Base-by-base conservation (phyloP, 1,284 basidiomycete genomes). In the Microbotryum saponariae region DNA sequence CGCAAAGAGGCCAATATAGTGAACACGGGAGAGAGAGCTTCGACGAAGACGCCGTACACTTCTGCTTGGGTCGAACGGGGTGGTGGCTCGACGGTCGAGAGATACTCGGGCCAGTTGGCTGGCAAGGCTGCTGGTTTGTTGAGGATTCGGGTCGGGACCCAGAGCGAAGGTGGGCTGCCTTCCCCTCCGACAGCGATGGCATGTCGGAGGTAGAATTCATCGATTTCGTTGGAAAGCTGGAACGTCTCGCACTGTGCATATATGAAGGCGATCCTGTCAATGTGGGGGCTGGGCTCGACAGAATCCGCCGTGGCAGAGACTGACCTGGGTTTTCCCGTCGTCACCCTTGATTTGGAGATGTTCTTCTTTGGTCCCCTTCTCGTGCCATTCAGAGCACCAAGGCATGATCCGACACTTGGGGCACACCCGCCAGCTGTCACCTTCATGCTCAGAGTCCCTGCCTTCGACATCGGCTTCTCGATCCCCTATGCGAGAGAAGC, bases 191-290 rank as follows among this genome's bases (percentile, higher is more conserved):
- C 37, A 18, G 16, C 37, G 37, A 42, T 42, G 37, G 59, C 29
- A 21, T 56, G 54, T 50, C 42, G 54, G 20, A 48, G 54, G 18
- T 57, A 33, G 58, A 57, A 49, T 25, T 58, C 56, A 45, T 61
- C 62, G 31, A 64, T 58, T 46, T 60, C 56, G 53, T 51, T 61
- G 12, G 51, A 55, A 20, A 64, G 59, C 29, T 53, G 48, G 37
- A 60, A 14, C 14, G 56, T 21, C 23, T 60, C 52, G 50, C 62
- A 64, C 62, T 64, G 56, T 23, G 8, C 20, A 6, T 8, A 29
- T 18, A 21, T 5, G 4, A 6, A 44, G 25, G 31, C 8, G 4
- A 31, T 53, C 4, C 16, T 18, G 37, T 42, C 37, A 42, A 37
- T 14, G 27, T 12, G 3, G 12, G 5, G 9, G n/a, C 14, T 42